Evolutionary conservation across 176 grass and related monocot genomes (phyloP).

Genomic region (Cenchrus fungigraminus): DNA sequence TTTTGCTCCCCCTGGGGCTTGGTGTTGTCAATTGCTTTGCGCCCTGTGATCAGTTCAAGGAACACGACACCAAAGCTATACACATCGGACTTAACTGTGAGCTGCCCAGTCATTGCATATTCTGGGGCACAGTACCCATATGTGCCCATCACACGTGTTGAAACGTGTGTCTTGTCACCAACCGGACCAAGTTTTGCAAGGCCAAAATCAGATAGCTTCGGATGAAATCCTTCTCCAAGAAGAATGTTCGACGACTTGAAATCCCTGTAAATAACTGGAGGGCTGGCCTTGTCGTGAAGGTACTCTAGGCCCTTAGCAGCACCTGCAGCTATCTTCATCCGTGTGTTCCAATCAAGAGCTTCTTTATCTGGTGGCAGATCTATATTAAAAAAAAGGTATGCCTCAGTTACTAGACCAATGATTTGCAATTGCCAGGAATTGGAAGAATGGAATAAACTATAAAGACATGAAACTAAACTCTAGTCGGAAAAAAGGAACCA

Average conservation of each 20-base stretch:
- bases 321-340: conserved; percentile 96
- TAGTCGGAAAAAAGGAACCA: not conserved
- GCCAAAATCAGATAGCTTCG: conserved; percentile 85
- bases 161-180: conserved; percentile 94
- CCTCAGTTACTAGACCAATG: not conserved
- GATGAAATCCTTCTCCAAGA: conserved; percentile 80
- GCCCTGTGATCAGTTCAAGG: conserved; percentile 87
- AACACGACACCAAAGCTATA: conserved; percentile 95
- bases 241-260: conserved; percentile 98
- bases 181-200: conserved; percentile 92
- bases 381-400: conserved; percentile 39
- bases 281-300: conserved; percentile 88
- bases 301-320: conserved; percentile 91
- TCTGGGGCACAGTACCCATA: conserved; percentile 94
- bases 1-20: conserved; percentile 72
- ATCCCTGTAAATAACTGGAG: conserved; percentile 86
- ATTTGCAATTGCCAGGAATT: not conserved
- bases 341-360: conserved; percentile 84
- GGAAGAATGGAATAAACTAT: not conserved
- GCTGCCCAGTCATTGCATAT: conserved; percentile 94
- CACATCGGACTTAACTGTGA: conserved; percentile 88
- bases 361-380: conserved; percentile 83
- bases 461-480: not conserved
- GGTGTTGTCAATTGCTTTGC: conserved; percentile 89
- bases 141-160: conserved; percentile 91